A percentile compares a stretch with the other conserved stretches of the same genome.
These are phyloP conservation scores for Lotmaria passim DNA, from an alignment of 208 protist species.

Conservation along the genomic window DNA sequence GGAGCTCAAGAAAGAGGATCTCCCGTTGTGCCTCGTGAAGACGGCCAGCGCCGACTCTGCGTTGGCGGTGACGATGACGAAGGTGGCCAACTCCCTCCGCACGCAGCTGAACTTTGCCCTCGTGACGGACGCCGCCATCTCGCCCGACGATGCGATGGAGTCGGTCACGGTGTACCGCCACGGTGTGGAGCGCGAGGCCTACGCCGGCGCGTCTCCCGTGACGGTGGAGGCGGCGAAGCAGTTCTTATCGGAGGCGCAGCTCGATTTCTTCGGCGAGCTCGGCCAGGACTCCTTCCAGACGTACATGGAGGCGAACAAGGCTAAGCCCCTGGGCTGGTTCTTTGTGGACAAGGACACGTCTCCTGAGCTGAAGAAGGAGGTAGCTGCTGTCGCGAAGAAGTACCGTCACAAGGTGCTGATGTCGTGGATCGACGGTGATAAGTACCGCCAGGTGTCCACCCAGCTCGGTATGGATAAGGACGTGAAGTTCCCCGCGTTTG, in stretches of 20 bases:
- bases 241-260: constrained; percentile 56
- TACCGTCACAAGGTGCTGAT: constrained; percentile 76
- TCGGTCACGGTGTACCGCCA: constrained; percentile 66
- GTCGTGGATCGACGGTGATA: constrained; percentile 74
- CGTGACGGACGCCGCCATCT: constrained; percentile 56
- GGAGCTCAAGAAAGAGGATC: constrained; percentile 60
- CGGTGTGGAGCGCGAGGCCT: constrained; percentile 52
- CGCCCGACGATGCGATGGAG: constrained; percentile 57
- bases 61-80: constrained; percentile 35
- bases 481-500: constrained; percentile 76
- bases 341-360: constrained; percentile 55
- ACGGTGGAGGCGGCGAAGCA: constrained; percentile 43
- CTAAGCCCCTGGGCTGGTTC: constrained; percentile 69
- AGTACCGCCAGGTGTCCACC: constrained; percentile 64
- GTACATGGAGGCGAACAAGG: constrained; percentile 61
- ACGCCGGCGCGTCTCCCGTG: constrained; percentile 36
- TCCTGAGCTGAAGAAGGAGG: constrained; percentile 28
- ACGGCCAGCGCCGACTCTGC: constrained; percentile 45
- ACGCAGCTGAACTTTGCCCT: constrained; percentile 62
- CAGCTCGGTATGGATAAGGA: constrained; percentile 68
- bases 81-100: constrained; percentile 47
- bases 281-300: constrained; percentile 57
- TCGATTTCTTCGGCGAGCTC: constrained; percentile 80
- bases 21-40: constrained; percentile 59
- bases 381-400: constrained; percentile 66